Conservation (phyloP, 352 stramenopile genomes). For the Phytopythium boreale region DNA sequence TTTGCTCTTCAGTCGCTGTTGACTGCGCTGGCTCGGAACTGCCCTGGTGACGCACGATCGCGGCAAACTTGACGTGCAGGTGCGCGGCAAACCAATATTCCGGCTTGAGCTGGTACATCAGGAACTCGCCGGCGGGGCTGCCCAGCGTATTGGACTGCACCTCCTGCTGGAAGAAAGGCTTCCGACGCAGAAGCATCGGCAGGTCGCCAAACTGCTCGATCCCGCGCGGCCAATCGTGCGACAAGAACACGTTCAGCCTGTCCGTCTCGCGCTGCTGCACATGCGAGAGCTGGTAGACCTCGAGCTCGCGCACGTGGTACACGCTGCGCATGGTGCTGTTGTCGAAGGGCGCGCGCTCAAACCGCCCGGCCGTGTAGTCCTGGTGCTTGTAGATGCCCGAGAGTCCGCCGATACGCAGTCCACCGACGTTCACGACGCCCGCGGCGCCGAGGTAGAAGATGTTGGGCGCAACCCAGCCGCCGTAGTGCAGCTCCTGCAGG, state of each 20-base stretch:
- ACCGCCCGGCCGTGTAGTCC: conserved; percentile 90
- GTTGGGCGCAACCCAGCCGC: conserved; percentile 97
- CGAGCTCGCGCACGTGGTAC: conserved; percentile 91
- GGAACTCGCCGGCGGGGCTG: conserved; percentile 89
- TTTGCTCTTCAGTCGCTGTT: neutral
- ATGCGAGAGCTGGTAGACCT: conserved; percentile 92
- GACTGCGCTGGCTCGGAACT: neutral
- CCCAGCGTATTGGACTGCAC: conserved; percentile 92
- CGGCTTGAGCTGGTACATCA: conserved; percentile 93
- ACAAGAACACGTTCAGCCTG: conserved; percentile 91
- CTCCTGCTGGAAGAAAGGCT: conserved; percentile 95
- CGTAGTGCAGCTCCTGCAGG: conserved; percentile 96
- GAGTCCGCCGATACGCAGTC: conserved; percentile 95
- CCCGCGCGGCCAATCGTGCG: conserved; percentile 98
- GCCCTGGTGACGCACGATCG: conserved; percentile 85
- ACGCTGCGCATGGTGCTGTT: conserved; percentile 89
- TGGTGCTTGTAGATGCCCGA: conserved; percentile 97
- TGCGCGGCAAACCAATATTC: conserved; percentile 98
- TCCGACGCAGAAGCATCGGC: conserved; percentile 86
- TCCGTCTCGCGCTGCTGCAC: conserved; percentile 56
- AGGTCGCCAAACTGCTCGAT: conserved; percentile 95
- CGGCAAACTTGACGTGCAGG: conserved; percentile 98
- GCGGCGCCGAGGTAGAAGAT: conserved; percentile 98
- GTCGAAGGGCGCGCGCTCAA: conserved; percentile 79
- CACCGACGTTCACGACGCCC: conserved; percentile 90